A percentile compares a stretch with the other conserved stretches of the same genome.
phyloP scores from a whole-genome alignment of 164 flowering plant genomes.

The Aristolochia contorta region DNA sequence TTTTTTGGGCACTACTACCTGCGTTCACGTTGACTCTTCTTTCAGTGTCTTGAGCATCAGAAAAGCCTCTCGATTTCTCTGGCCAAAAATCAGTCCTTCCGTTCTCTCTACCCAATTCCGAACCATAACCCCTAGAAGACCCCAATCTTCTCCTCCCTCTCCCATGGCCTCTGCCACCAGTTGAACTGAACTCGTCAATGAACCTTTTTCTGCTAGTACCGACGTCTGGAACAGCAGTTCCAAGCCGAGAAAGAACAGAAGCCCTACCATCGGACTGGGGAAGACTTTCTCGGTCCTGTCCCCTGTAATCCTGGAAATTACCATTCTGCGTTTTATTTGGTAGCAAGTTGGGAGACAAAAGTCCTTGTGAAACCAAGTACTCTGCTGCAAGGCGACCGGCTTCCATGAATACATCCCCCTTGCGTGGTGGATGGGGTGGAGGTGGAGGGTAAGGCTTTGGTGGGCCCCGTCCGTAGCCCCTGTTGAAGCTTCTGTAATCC shows the following conservation, averaged over 20 bases:
- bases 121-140: constrained; percentile 27
- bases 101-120: constrained; percentile 45
- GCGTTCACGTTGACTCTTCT: constrained; percentile 18
- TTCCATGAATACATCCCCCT: constrained; percentile 65
- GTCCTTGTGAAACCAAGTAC: constrained; percentile 75
- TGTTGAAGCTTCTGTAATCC: constrained; percentile 37
- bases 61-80: constrained; percentile 29
- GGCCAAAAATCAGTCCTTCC: constrained; percentile 41
- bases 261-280: constrained; percentile 39
- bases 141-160: constrained; percentile 51
- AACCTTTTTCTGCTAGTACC: constrained; percentile 38
- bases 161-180: constrained; percentile 18
- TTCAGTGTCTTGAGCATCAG: constrained; percentile 30
- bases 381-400: constrained; percentile 93
- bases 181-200: constrained; percentile 30
- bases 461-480: constrained; percentile 41
- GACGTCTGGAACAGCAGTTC: constrained; percentile 30
- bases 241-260: constrained; percentile 46
- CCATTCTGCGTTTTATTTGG: constrained; percentile 47
- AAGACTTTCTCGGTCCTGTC: constrained; percentile 30
- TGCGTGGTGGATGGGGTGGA: constrained; percentile 12
- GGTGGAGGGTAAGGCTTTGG: constrained; percentile 23
- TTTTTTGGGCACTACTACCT: constrained; percentile 17
- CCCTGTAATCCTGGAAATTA: constrained; percentile 30
- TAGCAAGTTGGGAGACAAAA: constrained; percentile 49